phyloP scores from a whole-genome alignment of 768 basidiomycete genomes.

The Mycena capillaripes region DNA sequence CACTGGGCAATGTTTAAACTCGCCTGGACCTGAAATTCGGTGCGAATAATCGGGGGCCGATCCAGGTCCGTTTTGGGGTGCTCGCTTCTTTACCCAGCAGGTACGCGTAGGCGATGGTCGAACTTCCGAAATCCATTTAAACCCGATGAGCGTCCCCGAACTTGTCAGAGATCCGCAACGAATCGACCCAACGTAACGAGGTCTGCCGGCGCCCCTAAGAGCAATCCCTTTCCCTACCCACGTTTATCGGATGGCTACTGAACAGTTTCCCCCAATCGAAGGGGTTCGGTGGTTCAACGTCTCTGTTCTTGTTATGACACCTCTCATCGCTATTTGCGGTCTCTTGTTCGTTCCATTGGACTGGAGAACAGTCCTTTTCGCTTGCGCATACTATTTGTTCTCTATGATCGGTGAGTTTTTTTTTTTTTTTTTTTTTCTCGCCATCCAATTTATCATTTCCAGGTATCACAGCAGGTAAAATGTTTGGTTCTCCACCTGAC shows the following conservation, averaged over 20 bases:
- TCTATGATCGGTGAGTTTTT: conserved; percentile 83
- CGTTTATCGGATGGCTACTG: conserved; percentile 11
- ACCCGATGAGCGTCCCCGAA: conserved; percentile 32
- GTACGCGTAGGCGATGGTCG: conserved; percentile 25
- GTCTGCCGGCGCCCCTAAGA: conserved; percentile 16
- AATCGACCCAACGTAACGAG: conserved; percentile 32
- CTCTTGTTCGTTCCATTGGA: conserved; percentile 61
- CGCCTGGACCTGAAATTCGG: conserved; percentile 20
- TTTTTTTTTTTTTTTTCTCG: conserved; percentile 8
- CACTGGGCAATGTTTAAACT: conserved; percentile 24
- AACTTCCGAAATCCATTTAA: conserved; percentile 33
- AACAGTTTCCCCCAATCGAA: conserved; percentile 62
- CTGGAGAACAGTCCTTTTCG: conserved; percentile 70
- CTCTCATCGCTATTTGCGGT: conserved; percentile 80
- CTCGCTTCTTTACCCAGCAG: conserved; percentile 31
- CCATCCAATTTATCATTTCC: conserved; percentile 25
- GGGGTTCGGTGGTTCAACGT: conserved; percentile 86
- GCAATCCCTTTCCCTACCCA: background rate
- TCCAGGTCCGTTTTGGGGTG: conserved; percentile 25
- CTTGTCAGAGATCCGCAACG: conserved; percentile 32
- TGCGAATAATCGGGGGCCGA: conserved; percentile 28
- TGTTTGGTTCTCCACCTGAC: background rate
- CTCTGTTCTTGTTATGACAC: conserved; percentile 76
- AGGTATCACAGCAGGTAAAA: conserved; percentile 66
- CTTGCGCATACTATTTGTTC: conserved; percentile 82